Percentiles rank a stretch among this genome's conserved stretches.
phyloP scores from a whole-genome alignment of 2,329 filamentous ascomycete species.

The Dichotomopilus funicola region DNA sequence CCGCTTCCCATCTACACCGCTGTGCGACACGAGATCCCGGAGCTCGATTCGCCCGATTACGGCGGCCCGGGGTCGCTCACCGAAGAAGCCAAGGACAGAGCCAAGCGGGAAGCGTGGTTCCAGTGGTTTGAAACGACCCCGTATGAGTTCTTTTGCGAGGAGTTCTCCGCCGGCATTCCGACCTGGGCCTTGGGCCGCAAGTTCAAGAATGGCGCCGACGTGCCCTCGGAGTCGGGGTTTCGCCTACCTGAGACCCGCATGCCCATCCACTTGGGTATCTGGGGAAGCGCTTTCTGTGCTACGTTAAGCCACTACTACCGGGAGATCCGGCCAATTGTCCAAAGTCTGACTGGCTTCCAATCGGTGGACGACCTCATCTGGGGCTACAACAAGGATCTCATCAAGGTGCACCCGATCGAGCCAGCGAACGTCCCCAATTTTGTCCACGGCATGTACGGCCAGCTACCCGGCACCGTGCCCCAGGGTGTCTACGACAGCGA shows the following conservation, averaged over 20 bases:
- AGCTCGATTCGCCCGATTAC: slow-evolving; percentile 41
- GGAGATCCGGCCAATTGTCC: slow-evolving; percentile 78
- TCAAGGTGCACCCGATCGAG: slow-evolving; percentile 91
- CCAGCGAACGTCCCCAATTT: slow-evolving; percentile 89
- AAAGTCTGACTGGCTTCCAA: slow-evolving; percentile 65
- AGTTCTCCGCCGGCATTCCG: slow-evolving; percentile 83
- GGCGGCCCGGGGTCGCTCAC: slow-evolving; percentile 31
- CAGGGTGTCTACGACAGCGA: slow-evolving; percentile 63
- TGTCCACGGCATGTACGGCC: slow-evolving; percentile 69
- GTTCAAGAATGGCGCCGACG: slow-evolving; percentile 66
- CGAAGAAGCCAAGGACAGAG: slow-evolving; percentile 45
- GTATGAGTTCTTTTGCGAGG: slow-evolving; percentile 93
- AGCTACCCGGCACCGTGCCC: slow-evolving; percentile 70
- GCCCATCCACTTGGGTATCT: slow-evolving; percentile 85
- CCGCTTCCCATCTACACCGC: slow-evolving; percentile 94
- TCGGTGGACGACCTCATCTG: slow-evolving; percentile 77
- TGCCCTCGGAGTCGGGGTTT: slow-evolving; percentile 57
- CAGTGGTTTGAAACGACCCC: slow-evolving; percentile 97
- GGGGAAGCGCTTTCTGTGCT: slow-evolving; percentile 93
- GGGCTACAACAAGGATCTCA: slow-evolving; percentile 73
- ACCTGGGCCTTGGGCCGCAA: slow-evolving; percentile 86
- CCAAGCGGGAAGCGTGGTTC: slow-evolving; percentile 75
- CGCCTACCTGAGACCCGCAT: slow-evolving; percentile 78
- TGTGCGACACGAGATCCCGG: slow-evolving; percentile 89
- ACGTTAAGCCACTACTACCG: slow-evolving; percentile 94